These are phyloP conservation scores for Luvunga scandens DNA, from an alignment of 345 rosid species.

Conservation along the genomic window DNA sequence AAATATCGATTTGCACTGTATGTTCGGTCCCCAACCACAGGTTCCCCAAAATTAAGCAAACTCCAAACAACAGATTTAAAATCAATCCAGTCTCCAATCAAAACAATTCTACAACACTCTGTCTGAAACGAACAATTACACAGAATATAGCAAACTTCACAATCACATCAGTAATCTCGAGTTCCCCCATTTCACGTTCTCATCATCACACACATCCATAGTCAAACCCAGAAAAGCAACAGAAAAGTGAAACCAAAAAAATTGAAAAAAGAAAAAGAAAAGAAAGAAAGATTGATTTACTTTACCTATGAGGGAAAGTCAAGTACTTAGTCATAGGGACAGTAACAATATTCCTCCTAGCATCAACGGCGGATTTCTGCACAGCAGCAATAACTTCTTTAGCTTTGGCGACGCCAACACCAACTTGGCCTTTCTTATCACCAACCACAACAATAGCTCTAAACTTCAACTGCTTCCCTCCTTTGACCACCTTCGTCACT, in stretches of 20 bases:
- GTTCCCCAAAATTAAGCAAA: background rate
- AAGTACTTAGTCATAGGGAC: constrained; percentile 88
- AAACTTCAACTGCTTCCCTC: constrained; percentile 80
- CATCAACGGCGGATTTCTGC: constrained; percentile 73
- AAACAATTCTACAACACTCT: background rate
- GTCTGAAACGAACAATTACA: background rate
- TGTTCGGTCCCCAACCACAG: background rate
- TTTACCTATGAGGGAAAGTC: constrained; percentile 86
- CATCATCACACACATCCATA: background rate
- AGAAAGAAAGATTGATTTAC: background rate
- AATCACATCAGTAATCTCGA: background rate
- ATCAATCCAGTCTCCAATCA: background rate
- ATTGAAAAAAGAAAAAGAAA: background rate
- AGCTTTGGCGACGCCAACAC: constrained; percentile 89
- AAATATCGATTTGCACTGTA: background rate
- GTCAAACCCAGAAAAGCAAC: constrained; percentile 7
- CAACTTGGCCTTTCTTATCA: constrained; percentile 74
- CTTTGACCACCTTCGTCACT: constrained; percentile 91
- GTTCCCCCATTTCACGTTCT: background rate
- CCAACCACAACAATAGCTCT: constrained; percentile 87
- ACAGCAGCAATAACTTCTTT: constrained; percentile 77
- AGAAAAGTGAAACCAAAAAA: background rate
- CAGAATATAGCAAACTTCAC: background rate
- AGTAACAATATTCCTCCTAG: constrained; percentile 66
- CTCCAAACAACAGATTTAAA: background rate